A percentile compares a stretch with the other conserved stretches of the same genome.
phyloP scores from a whole-genome alignment of 768 basidiomycete species.

The Russula abietina region DNA sequence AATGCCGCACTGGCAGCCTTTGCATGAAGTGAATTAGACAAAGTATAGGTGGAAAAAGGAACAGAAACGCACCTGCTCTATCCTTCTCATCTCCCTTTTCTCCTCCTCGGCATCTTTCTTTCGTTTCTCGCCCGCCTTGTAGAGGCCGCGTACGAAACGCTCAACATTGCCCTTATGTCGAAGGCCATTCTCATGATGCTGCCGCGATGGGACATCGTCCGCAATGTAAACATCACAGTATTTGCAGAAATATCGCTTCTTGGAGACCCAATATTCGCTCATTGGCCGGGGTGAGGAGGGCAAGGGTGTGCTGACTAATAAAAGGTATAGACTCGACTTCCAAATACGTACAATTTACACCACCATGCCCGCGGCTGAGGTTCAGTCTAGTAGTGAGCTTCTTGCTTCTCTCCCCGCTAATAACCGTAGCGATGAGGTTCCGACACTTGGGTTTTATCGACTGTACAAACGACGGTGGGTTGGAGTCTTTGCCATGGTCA shows the following conservation, averaged over 20 bases:
- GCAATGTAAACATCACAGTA: conserved; percentile 97
- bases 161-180: conserved; percentile 94
- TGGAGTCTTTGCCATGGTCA: conserved; percentile 58
- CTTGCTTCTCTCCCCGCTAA: neutral
- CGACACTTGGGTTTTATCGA: conserved; percentile 38
- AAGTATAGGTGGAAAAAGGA: neutral
- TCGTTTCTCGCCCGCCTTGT: conserved; percentile 87
- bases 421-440: neutral
- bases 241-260: conserved; percentile 91
- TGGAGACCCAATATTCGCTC: conserved; percentile 91
- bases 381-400: neutral
- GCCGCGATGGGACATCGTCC: conserved; percentile 88
- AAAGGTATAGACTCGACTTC: neutral
- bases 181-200: conserved; percentile 89
- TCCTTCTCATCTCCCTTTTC: conserved; percentile 74
- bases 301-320: neutral
- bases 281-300: conserved; percentile 34
- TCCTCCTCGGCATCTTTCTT: conserved; percentile 84
- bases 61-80: conserved; percentile 60
- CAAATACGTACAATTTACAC: neutral
- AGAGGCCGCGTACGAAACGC: conserved; percentile 83
- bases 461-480: conserved; percentile 66
- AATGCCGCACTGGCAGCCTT: conserved; percentile 79
- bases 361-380: neutral
- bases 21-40: conserved; percentile 10